Conservation (phyloP, 257 asterid genomes). For the Salvia hispanica region DNA sequence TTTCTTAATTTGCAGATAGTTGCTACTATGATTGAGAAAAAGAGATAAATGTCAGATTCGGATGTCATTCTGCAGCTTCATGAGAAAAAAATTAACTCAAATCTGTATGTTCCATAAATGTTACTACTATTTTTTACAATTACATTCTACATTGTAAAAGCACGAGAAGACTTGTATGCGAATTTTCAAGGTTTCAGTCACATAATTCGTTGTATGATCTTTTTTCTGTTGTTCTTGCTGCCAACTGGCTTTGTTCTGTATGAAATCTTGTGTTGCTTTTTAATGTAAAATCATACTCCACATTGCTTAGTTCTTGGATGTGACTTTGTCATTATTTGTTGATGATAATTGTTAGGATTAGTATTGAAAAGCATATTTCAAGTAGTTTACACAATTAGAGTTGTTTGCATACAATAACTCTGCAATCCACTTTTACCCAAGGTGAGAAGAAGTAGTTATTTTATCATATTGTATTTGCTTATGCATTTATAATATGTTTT, state of each 20-base stretch:
- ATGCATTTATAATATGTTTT: too few relatives aligned
- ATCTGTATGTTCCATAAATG: slow-evolving; percentile 13
- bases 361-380: too few relatives aligned
- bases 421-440: too few relatives aligned
- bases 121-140: not conserved
- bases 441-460: too few relatives aligned
- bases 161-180: not conserved
- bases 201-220: not conserved
- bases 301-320: not conserved
- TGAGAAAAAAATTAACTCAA: not conserved
- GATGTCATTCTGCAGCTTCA: not conserved
- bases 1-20: slow-evolving; percentile 12
- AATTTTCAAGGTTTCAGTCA: not conserved
- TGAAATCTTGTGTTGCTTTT: not conserved
- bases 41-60: not conserved
- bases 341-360: too few relatives aligned
- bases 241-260: not conserved
- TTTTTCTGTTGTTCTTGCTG: not conserved
- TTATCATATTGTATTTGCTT: too few relatives aligned
- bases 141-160: not conserved
- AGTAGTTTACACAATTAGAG: too few relatives aligned
- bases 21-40: slow-evolving; percentile 7
- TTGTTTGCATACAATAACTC: too few relatives aligned
- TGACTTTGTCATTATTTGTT: too few relatives aligned
- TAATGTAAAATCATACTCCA: not conserved